Evolutionary conservation across 768 basidiomycete species (phyloP).

Genomic region (Xerocomus spinulosus): DNA sequence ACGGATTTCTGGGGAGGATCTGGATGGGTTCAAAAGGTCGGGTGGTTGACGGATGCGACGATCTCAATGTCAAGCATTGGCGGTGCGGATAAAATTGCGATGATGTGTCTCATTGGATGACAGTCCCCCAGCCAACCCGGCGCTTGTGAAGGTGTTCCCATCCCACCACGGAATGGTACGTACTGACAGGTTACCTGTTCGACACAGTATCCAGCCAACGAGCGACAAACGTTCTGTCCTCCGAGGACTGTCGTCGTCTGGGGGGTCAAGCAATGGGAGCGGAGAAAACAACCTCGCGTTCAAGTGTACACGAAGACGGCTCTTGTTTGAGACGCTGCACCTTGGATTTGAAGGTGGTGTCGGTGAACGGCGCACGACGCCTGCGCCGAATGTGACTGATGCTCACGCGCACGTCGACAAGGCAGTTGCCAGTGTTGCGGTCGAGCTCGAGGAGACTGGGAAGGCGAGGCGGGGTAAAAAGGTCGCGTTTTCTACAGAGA

Average conservation of each 20-base stretch:
- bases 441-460: slow-evolving; percentile 38
- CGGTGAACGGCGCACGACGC: slow-evolving; percentile 64
- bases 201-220: slow-evolving; percentile 67
- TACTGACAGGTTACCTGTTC: slow-evolving; percentile 71
- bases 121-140: slow-evolving; percentile 60
- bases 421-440: slow-evolving; percentile 37
- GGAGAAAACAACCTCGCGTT: slow-evolving; percentile 97
- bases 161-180: slow-evolving; percentile 82
- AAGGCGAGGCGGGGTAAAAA: slow-evolving; percentile 42
- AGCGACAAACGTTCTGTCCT: slow-evolving; percentile 81
- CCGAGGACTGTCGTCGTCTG: slow-evolving; percentile 66
- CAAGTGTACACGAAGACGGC: slow-evolving; percentile 81
- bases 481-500: slow-evolving; percentile 64
- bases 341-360: slow-evolving; percentile 85
- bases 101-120: slow-evolving; percentile 7
- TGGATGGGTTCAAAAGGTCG: slow-evolving; percentile 74
- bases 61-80: slow-evolving; percentile 75
- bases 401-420: slow-evolving; percentile 18
- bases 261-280: slow-evolving; percentile 50
- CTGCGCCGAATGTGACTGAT: slow-evolving; percentile 30
- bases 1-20: slow-evolving; percentile 53
- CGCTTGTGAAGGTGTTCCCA: slow-evolving; percentile 68
- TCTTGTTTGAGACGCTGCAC: slow-evolving; percentile 90
- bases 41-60: slow-evolving; percentile 74
- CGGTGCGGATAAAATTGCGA: slow-evolving; percentile 43